Percentiles rank a stretch among this genome's conserved stretches.
phyloP scores from a whole-genome alignment of 2,329 filamentous ascomycete species.

The Amphichorda felina region DNA sequence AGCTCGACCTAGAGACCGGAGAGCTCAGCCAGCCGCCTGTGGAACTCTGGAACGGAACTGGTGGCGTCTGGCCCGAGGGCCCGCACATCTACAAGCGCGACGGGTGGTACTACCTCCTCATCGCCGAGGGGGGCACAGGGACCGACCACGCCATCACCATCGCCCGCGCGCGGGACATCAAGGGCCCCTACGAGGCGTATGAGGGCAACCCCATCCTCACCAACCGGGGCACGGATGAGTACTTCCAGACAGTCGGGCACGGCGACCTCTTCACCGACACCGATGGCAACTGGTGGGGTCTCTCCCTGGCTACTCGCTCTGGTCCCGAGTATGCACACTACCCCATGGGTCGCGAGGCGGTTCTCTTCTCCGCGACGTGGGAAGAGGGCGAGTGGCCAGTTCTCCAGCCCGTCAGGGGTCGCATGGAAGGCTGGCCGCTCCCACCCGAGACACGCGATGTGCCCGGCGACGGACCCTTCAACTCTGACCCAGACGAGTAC shows the following conservation, averaged over 20 bases:
- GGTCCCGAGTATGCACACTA: slow-evolving; percentile 17
- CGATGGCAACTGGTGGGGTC: slow-evolving; percentile 29
- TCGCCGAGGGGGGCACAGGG: slow-evolving; percentile 35
- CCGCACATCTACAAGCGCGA: slow-evolving; percentile 33
- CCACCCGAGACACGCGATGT: slow-evolving; percentile 17
- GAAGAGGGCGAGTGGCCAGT: slow-evolving; percentile 32
- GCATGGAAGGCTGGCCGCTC: slow-evolving; percentile 15
- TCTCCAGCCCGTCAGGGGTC: slow-evolving; percentile 10
- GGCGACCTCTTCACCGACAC: slow-evolving; percentile 30
- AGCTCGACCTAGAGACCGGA: slow-evolving; percentile 22
- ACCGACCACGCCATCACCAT: slow-evolving; percentile 27
- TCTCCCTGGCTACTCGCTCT: slow-evolving; percentile 6
- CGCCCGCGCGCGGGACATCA: slow-evolving; percentile 23
- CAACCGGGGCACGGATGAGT: slow-evolving; percentile 19
- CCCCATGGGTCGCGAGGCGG: slow-evolving; percentile 43
- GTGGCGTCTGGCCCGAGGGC: slow-evolving; percentile 32
- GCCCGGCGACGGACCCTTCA: slow-evolving; percentile 7
- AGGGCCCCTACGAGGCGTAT: slow-evolving; percentile 29
- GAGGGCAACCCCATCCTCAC: slow-evolving; percentile 32
- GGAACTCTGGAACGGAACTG: slow-evolving; percentile 31
- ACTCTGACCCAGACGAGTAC: slow-evolving; percentile 27
- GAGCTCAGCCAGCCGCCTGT: slow-evolving; percentile 19
- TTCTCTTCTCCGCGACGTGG: slow-evolving; percentile 37
- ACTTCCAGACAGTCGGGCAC: slow-evolving; percentile 31
- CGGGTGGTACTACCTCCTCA: slow-evolving; percentile 34